phyloP scores from a whole-genome alignment of 2,329 filamentous ascomycete species.

The Paecilomyces variotii region DNA sequence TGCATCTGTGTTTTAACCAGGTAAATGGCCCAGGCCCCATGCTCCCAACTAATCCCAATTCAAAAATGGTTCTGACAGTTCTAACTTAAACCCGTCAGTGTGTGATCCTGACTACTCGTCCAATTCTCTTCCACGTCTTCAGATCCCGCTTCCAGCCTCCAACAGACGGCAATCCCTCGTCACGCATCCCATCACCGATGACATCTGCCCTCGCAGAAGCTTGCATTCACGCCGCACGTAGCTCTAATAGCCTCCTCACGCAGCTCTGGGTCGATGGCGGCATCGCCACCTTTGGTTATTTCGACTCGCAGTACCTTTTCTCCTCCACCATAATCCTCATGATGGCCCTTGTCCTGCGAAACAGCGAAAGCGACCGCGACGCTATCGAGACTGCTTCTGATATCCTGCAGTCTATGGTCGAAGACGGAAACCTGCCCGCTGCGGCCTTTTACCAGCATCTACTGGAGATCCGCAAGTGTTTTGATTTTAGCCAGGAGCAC shows the following conservation, averaged over 20 bases:
- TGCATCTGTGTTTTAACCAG: slow-evolving; percentile 10
- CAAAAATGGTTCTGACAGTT: neutral
- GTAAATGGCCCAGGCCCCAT: neutral
- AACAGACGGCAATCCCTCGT: neutral
- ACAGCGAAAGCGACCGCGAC: slow-evolving; percentile 6
- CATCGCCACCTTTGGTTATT: slow-evolving; percentile 8
- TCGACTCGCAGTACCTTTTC: slow-evolving; percentile 9
- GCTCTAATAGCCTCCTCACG: slow-evolving; percentile 9
- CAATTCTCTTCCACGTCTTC: slow-evolving; percentile 9
- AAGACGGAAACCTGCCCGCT: slow-evolving; percentile 9
- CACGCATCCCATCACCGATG: slow-evolving; percentile 5
- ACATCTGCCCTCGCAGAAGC: slow-evolving; percentile 9
- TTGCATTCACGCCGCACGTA: slow-evolving; percentile 9
- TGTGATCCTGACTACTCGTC: slow-evolving; percentile 8
- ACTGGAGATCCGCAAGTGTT: slow-evolving; percentile 6
- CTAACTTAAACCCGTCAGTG: slow-evolving; percentile 1
- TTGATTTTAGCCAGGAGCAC: slow-evolving; percentile 4
- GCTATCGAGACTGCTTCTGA: slow-evolving; percentile 9
- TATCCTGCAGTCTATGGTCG: slow-evolving; percentile 8
- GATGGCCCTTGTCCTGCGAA: slow-evolving; percentile 9
- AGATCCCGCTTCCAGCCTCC: slow-evolving; percentile 7
- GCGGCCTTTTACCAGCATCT: slow-evolving; percentile 8
- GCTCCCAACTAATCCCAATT: neutral
- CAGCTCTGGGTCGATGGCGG: slow-evolving; percentile 12
- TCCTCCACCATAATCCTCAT: slow-evolving; percentile 11